phyloP scores from a whole-genome alignment of 2,329 filamentous ascomycete genomes.

The Diaporthe ilicicola region DNA sequence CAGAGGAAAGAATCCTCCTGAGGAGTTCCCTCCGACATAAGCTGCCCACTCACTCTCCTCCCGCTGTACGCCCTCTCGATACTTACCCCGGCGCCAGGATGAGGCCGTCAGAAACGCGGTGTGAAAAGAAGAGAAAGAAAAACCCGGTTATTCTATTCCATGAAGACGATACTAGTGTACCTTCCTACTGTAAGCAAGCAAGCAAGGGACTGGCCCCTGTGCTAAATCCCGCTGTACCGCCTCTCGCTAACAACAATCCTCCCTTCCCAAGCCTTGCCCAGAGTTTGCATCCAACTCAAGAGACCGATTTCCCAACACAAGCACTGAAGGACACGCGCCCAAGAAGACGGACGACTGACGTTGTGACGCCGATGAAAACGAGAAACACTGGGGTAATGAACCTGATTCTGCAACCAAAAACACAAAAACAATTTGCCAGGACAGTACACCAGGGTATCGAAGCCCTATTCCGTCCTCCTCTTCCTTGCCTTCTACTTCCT shows the following conservation, averaged over 20 bases:
- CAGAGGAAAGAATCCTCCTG: not conserved
- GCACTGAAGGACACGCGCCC: not conserved
- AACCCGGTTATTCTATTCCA: constrained; percentile 4
- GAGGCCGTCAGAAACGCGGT: not conserved
- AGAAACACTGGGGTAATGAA: constrained; percentile 6
- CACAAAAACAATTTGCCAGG: constrained; percentile 9
- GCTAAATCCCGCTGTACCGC: not conserved
- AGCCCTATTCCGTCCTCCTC: not conserved
- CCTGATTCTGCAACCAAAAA: constrained; percentile 14
- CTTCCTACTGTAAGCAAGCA: not conserved
- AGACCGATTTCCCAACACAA: not conserved
- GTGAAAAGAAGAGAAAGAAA: not conserved
- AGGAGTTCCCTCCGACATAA: too few relatives aligned
- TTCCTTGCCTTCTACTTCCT: not conserved
- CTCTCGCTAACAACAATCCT: not conserved
- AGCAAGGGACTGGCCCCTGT: not conserved
- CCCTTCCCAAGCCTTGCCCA: not conserved
- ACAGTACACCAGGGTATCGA: constrained; percentile 19
- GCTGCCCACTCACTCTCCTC: not conserved
- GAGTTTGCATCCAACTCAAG: not conserved
- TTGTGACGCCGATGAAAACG: not conserved
- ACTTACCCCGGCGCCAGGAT: not conserved
- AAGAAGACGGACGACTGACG: not conserved
- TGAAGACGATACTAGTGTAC: constrained; percentile 5
- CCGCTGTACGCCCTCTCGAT: not conserved